Evolutionary conservation across 192 early-diverging fungal species (phyloP).

Genomic region (Fimicolochytrium jonesii): DNA sequence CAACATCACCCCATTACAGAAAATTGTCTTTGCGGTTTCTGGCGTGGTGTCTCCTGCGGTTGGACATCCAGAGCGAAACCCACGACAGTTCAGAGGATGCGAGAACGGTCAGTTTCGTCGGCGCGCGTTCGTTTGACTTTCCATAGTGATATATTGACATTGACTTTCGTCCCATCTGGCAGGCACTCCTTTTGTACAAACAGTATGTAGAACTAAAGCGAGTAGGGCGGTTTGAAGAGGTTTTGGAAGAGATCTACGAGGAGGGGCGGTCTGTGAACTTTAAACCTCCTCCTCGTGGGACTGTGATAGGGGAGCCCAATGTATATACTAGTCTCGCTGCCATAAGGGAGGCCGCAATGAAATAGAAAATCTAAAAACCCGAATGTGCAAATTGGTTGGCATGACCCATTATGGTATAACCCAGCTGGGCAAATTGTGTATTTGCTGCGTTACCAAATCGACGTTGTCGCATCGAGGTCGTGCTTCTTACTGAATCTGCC

Average conservation of each 20-base stretch:
- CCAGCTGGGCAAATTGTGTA: too few species aligned
- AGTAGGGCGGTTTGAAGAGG: slow-evolving; percentile 64
- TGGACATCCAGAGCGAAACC: slow-evolving; percentile 82
- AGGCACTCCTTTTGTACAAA: slow-evolving; percentile 80
- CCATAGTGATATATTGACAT: too few species aligned
- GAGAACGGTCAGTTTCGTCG: slow-evolving; percentile 60
- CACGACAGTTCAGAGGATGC: slow-evolving; percentile 97
- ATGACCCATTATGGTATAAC: too few species aligned
- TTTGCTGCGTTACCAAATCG: too few species aligned
- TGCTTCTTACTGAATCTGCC: too few species aligned
- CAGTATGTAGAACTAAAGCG: slow-evolving; percentile 65
- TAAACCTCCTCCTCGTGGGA: slow-evolving; percentile 25
- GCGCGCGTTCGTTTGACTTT: background rate
- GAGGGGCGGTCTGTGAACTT: slow-evolving; percentile 51
- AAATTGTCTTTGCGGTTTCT: slow-evolving; percentile 89
- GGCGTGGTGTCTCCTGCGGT: slow-evolving; percentile 77
- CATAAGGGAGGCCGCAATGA: background rate
- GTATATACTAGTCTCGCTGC: background rate
- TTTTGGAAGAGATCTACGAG: slow-evolving; percentile 80
- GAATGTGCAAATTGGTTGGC: too few species aligned
- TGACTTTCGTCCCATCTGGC: background rate
- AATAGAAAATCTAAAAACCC: background rate
- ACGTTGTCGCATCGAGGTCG: too few species aligned
- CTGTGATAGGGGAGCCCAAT: background rate
- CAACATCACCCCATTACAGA: slow-evolving; percentile 28